Evolutionary conservation across 192 early-diverging fungal species (phyloP).

Genomic region (Endogone sp.): DNA sequence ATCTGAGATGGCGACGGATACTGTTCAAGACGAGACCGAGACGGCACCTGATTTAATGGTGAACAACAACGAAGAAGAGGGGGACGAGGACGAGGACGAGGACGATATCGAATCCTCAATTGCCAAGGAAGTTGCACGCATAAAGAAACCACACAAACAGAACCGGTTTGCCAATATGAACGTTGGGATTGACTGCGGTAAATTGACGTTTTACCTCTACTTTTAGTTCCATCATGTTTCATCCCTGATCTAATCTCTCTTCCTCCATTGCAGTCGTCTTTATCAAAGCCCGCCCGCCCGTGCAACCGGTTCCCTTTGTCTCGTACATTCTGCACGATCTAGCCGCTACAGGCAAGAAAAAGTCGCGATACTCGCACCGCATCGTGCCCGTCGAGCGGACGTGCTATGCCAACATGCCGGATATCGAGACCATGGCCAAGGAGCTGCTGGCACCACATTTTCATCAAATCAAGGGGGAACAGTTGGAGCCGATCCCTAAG

Average conservation of each 20-base stretch:
- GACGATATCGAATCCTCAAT: constrained; percentile 51
- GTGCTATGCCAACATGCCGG: constrained; percentile 41
- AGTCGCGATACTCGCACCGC: constrained; percentile 40
- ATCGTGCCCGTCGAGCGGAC: constrained; percentile 50
- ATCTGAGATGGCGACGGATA: background rate
- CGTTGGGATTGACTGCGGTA: constrained; percentile 51
- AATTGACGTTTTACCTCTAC: background rate
- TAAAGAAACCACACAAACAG: constrained; percentile 38
- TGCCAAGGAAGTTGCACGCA: constrained; percentile 44
- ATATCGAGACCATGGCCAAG: constrained; percentile 39
- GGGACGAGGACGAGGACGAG: constrained; percentile 26
- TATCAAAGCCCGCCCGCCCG: constrained; percentile 34
- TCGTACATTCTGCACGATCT: constrained; percentile 23
- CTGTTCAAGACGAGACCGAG: background rate
- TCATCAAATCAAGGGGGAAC: constrained; percentile 24
- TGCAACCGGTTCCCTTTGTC: constrained; percentile 37
- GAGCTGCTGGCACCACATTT: constrained; percentile 43
- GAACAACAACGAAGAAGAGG: constrained; percentile 8
- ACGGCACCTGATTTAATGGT: background rate
- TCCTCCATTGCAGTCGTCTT: constrained; percentile 37
- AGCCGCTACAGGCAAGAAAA: constrained; percentile 9
- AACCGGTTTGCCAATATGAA: constrained; percentile 42
- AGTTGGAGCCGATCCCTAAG: constrained; percentile 13
- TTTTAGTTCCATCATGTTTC: background rate
- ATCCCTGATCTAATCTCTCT: background rate